phyloP scores from a whole-genome alignment of 2,329 filamentous ascomycete species.

The Nemania sp. region DNA sequence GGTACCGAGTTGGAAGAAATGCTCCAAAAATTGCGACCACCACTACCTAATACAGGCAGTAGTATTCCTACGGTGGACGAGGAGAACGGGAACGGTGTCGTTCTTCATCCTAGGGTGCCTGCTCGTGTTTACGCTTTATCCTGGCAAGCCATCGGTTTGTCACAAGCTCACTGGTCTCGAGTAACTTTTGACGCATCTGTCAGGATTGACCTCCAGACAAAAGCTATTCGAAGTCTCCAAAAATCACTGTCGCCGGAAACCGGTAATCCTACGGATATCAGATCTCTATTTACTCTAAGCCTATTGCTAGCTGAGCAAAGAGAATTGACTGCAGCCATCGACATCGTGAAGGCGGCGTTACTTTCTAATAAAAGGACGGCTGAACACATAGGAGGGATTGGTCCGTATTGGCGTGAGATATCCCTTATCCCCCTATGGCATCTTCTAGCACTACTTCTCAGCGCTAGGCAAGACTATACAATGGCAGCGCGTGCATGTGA shows the following conservation, averaged over 20 bases:
- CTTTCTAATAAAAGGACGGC: slow-evolving; percentile 66
- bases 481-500: slow-evolving; percentile 87
- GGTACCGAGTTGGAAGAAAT: slow-evolving; percentile 79
- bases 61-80: slow-evolving; percentile 50
- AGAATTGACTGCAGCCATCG: slow-evolving; percentile 83
- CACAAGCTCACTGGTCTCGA: slow-evolving; percentile 87
- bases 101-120: slow-evolving; percentile 62
- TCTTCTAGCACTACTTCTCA: slow-evolving; percentile 85
- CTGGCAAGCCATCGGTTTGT: slow-evolving; percentile 87
- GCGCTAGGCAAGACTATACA: slow-evolving; percentile 84
- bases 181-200: slow-evolving; percentile 80
- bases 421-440: slow-evolving; percentile 88
- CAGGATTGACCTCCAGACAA: slow-evolving; percentile 78
- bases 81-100: slow-evolving; percentile 49
- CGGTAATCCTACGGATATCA: slow-evolving; percentile 74
- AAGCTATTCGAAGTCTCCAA: slow-evolving; percentile 81
- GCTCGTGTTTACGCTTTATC: slow-evolving; percentile 74
- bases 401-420: slow-evolving; percentile 71
- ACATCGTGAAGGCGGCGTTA: slow-evolving; percentile 82
- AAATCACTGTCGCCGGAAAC: slow-evolving; percentile 77
- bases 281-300: slow-evolving; percentile 83
- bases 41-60: slow-evolving; percentile 47
- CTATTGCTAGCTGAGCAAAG: slow-evolving; percentile 90
- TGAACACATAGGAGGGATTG: slow-evolving; percentile 59
- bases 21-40: slow-evolving; percentile 69